phyloP scores from a whole-genome alignment of 2,329 filamentous ascomycete species.

The Monilinia fructicola region DNA sequence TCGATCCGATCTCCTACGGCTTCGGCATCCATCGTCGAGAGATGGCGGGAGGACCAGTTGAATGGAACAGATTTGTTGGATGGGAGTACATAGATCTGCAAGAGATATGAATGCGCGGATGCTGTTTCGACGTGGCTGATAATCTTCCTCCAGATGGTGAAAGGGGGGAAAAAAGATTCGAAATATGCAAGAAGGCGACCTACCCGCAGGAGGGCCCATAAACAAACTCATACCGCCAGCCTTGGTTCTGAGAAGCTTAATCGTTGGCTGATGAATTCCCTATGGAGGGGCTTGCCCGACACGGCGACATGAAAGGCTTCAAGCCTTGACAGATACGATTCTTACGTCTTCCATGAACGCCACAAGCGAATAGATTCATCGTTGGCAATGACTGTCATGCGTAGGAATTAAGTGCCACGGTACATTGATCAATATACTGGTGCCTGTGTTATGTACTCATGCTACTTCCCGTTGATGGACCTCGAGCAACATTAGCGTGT shows the following conservation, averaged over 20 bases:
- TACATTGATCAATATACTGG: conserved; percentile 23
- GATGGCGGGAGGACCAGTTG: conserved; percentile 16
- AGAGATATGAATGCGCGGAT: conserved; percentile 10
- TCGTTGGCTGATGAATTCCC: conserved; percentile 6
- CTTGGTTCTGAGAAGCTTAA: conserved; percentile 7
- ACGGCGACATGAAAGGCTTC: not conserved
- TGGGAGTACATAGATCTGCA: conserved; percentile 26
- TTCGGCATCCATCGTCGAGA: conserved; percentile 17
- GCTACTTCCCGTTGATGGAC: conserved; percentile 33
- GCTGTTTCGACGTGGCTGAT: conserved; percentile 23
- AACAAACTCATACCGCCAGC: not conserved
- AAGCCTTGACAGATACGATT: conserved; percentile 13
- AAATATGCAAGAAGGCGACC: conserved; percentile 31
- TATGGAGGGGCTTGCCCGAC: conserved; percentile 4
- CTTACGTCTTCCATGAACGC: conserved; percentile 12
- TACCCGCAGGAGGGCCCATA: conserved; percentile 9
- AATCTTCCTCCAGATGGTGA: conserved; percentile 17
- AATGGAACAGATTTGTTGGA: conserved; percentile 28
- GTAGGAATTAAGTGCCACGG: conserved; percentile 15
- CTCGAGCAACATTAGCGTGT: conserved; percentile 33
- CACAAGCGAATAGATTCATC: conserved; percentile 21
- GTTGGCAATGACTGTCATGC: conserved; percentile 21
- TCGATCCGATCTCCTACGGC: conserved; percentile 27
- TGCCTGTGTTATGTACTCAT: conserved; percentile 27
- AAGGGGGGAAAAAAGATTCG: not conserved